Conservation (phyloP, 208 protist species). For the Crithidia fasciculata region DNA sequence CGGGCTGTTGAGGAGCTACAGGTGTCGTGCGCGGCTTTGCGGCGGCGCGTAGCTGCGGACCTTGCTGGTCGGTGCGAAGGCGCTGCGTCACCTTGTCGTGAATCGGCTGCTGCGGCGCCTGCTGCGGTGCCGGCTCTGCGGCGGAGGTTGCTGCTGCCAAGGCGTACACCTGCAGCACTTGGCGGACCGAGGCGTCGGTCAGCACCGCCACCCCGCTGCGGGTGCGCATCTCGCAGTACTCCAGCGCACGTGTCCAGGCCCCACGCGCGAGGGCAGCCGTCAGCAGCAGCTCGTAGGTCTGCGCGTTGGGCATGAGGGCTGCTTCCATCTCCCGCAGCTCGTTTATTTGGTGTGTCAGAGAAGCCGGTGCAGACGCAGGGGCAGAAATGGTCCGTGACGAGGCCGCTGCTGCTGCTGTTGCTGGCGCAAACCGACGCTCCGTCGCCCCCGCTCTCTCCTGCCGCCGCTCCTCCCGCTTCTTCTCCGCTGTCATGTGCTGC, state of each 20-base stretch:
- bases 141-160: background rate
- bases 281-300: constrained; percentile 78
- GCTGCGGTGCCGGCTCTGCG: background rate
- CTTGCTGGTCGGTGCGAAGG: constrained; percentile 48
- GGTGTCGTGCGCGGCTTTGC: constrained; percentile 16
- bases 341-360: constrained; percentile 18
- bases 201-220: constrained; percentile 40
- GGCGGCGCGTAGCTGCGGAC: constrained; percentile 43
- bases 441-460: background rate
- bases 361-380: background rate
- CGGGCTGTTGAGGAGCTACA: background rate
- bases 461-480: constrained; percentile 15
- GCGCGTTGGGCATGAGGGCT: constrained; percentile 55
- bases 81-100: constrained; percentile 3
- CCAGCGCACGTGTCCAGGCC: constrained; percentile 53
- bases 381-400: background rate
- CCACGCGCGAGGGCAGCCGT: constrained; percentile 45
- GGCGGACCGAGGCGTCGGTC: constrained; percentile 45
- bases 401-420: background rate
- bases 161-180: constrained; percentile 49
- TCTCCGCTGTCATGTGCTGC: constrained; percentile 32
- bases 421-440: no score
- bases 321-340: constrained; percentile 41
- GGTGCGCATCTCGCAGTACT: constrained; percentile 49
- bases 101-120: background rate